Evolutionary conservation across 495 filamentous ascomycete genomes (phyloP).

Genomic region (Patellaria atrata): DNA sequence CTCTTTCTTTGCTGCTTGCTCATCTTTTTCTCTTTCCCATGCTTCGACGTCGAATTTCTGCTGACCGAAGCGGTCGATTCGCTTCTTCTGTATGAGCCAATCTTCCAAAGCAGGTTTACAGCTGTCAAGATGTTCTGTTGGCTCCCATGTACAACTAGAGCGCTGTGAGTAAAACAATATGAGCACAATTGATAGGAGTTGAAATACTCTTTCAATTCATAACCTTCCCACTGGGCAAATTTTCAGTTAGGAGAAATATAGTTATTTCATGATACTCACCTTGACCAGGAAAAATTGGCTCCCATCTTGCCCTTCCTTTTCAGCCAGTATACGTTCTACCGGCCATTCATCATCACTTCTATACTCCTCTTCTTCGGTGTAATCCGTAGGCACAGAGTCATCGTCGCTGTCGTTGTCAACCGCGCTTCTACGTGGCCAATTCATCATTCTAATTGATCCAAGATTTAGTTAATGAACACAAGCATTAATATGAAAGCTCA

Average conservation of each 20-base stretch:
- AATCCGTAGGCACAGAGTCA: slow-evolving; percentile 9
- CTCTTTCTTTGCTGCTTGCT: slow-evolving; percentile 2
- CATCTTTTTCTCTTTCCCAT: neutral
- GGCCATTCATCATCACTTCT: neutral
- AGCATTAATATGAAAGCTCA: no score
- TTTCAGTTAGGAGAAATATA: no score
- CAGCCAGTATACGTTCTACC: slow-evolving; percentile 13
- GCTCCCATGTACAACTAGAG: slow-evolving; percentile 16
- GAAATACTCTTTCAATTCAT: slow-evolving; percentile 8
- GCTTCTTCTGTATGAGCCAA: slow-evolving; percentile 1
- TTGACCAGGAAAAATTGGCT: slow-evolving; percentile 6
- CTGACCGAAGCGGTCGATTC: neutral
- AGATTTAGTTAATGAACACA: neutral
- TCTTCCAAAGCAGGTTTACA: neutral
- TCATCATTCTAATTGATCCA: neutral
- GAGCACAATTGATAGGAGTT: neutral
- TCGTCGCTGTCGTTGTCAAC: slow-evolving; percentile 13
- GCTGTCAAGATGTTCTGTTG: slow-evolving; percentile 1
- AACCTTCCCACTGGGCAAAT: no score
- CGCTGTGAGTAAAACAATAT: neutral
- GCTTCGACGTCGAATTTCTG: slow-evolving; percentile 1
- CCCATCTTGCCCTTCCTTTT: slow-evolving; percentile 4
- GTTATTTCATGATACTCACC: no score
- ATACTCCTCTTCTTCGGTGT: neutral
- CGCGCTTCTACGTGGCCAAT: neutral